Conservation (phyloP, 345 rosid genomes). For the Gossypium australe region DNA sequence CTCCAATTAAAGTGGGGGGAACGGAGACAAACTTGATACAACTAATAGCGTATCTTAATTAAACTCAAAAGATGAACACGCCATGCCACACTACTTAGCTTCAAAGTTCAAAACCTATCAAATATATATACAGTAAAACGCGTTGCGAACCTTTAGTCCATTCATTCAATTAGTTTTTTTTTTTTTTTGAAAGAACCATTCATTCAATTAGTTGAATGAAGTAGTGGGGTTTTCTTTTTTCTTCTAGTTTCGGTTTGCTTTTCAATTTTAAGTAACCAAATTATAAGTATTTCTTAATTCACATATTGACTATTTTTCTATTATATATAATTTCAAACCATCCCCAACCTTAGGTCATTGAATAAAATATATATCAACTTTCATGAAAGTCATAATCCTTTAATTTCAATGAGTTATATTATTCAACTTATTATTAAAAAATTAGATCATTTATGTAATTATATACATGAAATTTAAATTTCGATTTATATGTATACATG, state of each 20-base stretch:
- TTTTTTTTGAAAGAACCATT: too few species aligned
- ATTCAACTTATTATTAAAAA: too few species aligned
- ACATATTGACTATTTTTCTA: neutral
- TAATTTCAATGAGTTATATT: too few species aligned
- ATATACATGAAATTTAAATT: too few species aligned
- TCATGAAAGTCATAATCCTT: too few species aligned
- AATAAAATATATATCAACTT: too few species aligned
- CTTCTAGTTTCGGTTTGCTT: neutral
- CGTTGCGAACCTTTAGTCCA: neutral
- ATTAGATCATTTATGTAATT: too few species aligned
- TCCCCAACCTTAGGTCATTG: too few species aligned
- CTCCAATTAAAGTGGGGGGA: conserved; percentile 2
- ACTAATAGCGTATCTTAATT: conserved; percentile 1
- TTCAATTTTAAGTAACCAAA: neutral
- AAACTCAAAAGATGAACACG: neutral
- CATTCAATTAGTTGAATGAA: neutral
- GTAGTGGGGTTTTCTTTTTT: neutral
- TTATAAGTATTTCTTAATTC: neutral
- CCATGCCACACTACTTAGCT: neutral
- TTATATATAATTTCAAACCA: too few species aligned
- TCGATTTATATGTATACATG: too few species aligned
- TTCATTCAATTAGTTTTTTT: neutral
- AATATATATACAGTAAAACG: neutral
- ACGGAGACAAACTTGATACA: neutral
- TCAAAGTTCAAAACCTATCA: neutral